Conservation (phyloP, 805 yeast genomes). For the Monosporozyma aquatica region DNA sequence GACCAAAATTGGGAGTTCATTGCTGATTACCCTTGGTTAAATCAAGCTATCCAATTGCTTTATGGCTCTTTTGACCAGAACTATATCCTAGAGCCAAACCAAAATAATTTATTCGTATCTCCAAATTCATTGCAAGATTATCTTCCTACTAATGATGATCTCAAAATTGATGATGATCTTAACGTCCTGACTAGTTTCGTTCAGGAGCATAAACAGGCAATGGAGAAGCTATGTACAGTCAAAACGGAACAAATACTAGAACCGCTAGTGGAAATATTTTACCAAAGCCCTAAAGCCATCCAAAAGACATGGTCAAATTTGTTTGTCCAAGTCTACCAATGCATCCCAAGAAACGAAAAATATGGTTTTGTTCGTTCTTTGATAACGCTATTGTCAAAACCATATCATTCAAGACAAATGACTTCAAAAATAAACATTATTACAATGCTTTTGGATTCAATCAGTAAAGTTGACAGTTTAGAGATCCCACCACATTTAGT, state of each 20-base stretch:
- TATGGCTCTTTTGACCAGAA: slow-evolving; percentile 65
- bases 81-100: slow-evolving; percentile 37
- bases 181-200: slow-evolving; percentile 27
- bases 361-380: slow-evolving; percentile 77
- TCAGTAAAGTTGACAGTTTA: slow-evolving; percentile 59
- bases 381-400: slow-evolving; percentile 74
- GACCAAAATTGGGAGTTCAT: slow-evolving; percentile 97
- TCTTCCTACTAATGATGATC: slow-evolving; percentile 14
- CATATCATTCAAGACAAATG: slow-evolving; percentile 85
- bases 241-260: slow-evolving; percentile 52
- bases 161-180: slow-evolving; percentile 5
- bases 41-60: slow-evolving; percentile 81
- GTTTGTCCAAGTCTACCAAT: slow-evolving; percentile 71
- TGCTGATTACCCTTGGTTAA: slow-evolving; percentile 90
- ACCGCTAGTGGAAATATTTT: slow-evolving; percentile 74
- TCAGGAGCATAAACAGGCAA: slow-evolving; percentile 25
- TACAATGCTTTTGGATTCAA: slow-evolving; percentile 73
- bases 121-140: slow-evolving; percentile 15
- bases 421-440: slow-evolving; percentile 82
- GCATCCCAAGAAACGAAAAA: slow-evolving; percentile 71
- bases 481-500: slow-evolving; percentile 91
- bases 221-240: slow-evolving; percentile 30
- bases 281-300: slow-evolving; percentile 69
- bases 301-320: slow-evolving; percentile 75
- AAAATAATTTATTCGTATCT: slow-evolving; percentile 46